Base-by-base conservation (phyloP, 83 land plant genomes). In the Thuja plicata region DNA sequence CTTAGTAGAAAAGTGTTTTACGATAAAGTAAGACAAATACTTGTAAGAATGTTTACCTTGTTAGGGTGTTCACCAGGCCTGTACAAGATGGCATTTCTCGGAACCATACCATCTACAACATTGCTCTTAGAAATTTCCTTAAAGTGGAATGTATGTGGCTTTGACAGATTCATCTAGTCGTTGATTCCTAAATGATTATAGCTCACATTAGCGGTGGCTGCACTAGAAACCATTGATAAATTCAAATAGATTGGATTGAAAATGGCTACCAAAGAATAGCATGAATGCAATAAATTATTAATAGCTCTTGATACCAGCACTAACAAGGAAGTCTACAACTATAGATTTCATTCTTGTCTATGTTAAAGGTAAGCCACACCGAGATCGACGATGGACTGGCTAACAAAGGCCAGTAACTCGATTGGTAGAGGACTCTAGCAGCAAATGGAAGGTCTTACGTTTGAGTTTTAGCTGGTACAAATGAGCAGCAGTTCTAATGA, bases 71-170 rank as follows among this genome's bases (percentile, higher is more conserved):
- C 93, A 38, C 91, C 89, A 12, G 89, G 93, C 24, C 86, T 86
- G 60, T 90, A 93, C 35, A 90, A 43, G 62, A 93, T 93, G n/a
- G 86, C 85, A 85, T 93, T 93, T 91, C 89, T 92, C 54, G 90
- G 73, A 66, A 93, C 93, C 93, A 92, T 93, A 88, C 92, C 91
- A 80, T 93, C 93, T 54, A 93, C 93, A 66, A 92, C 93, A 32
- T 92, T 91, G 81, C 93, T 93, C 88, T 91, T 92, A 19, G 93
- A 93, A 79, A 92, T 92, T 43, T 93, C 94, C 89, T 93, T 93
- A 9, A 91, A 93, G 32, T 91, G 43, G 46, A 92, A 90, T 2
- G 93, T 93, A 76, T 93, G 90, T 21, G 94, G 93, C 3, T 93
- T 90, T 9, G 91, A 93, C 60, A 91, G 48, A 80, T 93, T 91